Percentiles rank a stretch among this genome's conserved stretches.
Evolutionary conservation across 2,329 filamentous ascomycete species (phyloP).

Genomic region (Zasmidium angulare): DNA sequence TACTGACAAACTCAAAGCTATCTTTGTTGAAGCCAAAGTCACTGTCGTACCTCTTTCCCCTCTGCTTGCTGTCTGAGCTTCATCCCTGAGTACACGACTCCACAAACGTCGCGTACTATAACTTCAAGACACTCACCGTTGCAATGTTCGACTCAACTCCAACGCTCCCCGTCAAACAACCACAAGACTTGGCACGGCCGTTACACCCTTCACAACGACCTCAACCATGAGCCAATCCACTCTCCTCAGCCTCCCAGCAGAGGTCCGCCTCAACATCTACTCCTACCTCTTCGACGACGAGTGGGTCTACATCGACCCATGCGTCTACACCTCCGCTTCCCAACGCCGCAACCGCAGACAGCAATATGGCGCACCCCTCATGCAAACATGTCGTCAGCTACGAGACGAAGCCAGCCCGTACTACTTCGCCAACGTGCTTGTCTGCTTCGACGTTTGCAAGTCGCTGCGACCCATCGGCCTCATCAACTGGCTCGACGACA

Average conservation of each 20-base stretch:
- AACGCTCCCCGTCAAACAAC: not conserved
- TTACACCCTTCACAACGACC: not conserved
- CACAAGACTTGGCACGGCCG: not conserved
- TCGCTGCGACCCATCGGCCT: not conserved
- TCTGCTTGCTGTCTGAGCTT: not conserved
- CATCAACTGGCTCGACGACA: constrained; percentile 13
- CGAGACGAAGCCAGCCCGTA: constrained; percentile 14
- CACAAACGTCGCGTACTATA: not conserved
- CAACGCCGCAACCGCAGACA: not conserved
- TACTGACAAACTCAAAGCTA: not conserved
- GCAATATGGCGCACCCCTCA: constrained; percentile 6
- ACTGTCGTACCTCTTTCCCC: not conserved
- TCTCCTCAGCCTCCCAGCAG: constrained; percentile 17
- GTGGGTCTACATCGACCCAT: constrained; percentile 13
- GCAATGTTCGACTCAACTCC: not conserved
- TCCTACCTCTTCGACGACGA: constrained; percentile 17
- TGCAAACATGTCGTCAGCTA: constrained; percentile 13
- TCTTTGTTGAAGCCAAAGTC: not conserved
- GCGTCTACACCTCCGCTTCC: not conserved
- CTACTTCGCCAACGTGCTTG: constrained; percentile 19
- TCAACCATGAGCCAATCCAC: constrained; percentile 1
- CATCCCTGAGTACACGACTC: not conserved
- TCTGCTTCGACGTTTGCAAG: constrained; percentile 14
- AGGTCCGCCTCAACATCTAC: constrained; percentile 18
- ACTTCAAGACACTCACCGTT: not conserved